Percentiles rank a stretch among this genome's conserved stretches.
Conservation (phyloP, 2,329 filamentous ascomycete species). For the Beauveria australis region DNA sequence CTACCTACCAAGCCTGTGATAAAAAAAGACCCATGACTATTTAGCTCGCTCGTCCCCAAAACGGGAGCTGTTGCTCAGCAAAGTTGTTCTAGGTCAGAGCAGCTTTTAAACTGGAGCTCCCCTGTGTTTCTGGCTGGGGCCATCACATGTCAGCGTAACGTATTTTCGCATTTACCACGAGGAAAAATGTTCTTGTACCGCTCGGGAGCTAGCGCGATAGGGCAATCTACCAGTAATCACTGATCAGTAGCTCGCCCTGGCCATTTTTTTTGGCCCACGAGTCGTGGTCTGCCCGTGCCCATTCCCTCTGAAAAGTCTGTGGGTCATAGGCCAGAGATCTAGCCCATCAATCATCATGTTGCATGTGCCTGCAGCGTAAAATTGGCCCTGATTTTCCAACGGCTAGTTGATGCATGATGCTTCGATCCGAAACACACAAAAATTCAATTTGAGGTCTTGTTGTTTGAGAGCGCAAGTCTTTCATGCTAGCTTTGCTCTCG, state of each 20-base stretch:
- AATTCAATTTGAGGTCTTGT: neutral
- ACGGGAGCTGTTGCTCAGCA: neutral
- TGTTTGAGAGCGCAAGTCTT: neutral
- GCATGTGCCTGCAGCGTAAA: neutral
- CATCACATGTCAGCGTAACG: slow-evolving; percentile 2
- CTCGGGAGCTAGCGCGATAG: neutral
- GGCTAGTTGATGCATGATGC: neutral
- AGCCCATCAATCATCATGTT: neutral
- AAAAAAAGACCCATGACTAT: neutral
- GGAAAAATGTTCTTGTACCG: neutral
- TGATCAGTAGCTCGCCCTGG: neutral
- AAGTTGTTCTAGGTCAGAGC: neutral
- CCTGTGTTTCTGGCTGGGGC: neutral
- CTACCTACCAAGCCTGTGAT: neutral
- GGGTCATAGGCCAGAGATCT: neutral
- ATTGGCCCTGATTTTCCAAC: neutral
- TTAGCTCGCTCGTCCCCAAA: neutral
- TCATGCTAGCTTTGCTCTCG: neutral
- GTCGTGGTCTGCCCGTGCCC: neutral
- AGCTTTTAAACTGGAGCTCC: neutral
- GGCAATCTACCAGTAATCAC: neutral
- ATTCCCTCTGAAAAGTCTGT: neutral
- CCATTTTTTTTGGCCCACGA: neutral
- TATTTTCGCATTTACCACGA: neutral
- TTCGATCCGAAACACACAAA: neutral